Evolutionary conservation across 1,284 basidiomycete species (phyloP).

Genomic region (Cutaneotrichosporon cyanovorans): DNA sequence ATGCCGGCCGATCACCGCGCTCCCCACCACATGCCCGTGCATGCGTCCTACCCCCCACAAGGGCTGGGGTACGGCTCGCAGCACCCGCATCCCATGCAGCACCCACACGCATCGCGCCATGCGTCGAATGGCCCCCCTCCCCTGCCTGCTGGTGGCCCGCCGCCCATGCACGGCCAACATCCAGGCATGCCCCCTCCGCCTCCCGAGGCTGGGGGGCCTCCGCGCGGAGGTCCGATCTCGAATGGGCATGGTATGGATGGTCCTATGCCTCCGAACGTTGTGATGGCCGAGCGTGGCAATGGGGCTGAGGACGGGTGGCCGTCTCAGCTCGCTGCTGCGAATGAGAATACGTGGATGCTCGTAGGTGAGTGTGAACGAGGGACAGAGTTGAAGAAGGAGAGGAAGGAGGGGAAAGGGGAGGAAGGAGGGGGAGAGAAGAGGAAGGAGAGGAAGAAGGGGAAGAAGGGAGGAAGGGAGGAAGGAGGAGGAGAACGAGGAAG

Average conservation of each 20-base stretch:
- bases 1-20: constrained; percentile 13
- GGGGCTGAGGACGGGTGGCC: constrained; percentile 32
- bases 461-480: too few relatives aligned
- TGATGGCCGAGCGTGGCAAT: constrained; percentile 26
- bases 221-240: constrained; percentile 10
- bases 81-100: constrained; percentile 17
- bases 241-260: constrained; percentile 25
- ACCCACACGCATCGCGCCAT: constrained; percentile 22
- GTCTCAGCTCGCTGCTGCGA: constrained; percentile 58
- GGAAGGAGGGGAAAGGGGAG: too few relatives aligned
- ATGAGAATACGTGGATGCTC: constrained; percentile 86
- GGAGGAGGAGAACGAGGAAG: too few relatives aligned
- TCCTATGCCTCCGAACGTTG: constrained; percentile 11
- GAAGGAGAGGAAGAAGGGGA: too few relatives aligned
- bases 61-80: constrained; percentile 15
- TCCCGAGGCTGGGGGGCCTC: constrained; percentile 13
- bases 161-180: constrained; percentile 11
- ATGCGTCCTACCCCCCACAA: constrained; percentile 15
- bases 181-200: constrained; percentile 13
- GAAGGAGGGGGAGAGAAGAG: too few relatives aligned
- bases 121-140: constrained; percentile 26
- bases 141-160: constrained; percentile 15
- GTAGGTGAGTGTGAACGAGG: too few relatives aligned
- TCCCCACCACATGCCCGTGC: constrained; percentile 18
- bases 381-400: too few relatives aligned